Conservation (phyloP, 1,284 basidiomycete species). For the Cryptococcus sp. region DNA sequence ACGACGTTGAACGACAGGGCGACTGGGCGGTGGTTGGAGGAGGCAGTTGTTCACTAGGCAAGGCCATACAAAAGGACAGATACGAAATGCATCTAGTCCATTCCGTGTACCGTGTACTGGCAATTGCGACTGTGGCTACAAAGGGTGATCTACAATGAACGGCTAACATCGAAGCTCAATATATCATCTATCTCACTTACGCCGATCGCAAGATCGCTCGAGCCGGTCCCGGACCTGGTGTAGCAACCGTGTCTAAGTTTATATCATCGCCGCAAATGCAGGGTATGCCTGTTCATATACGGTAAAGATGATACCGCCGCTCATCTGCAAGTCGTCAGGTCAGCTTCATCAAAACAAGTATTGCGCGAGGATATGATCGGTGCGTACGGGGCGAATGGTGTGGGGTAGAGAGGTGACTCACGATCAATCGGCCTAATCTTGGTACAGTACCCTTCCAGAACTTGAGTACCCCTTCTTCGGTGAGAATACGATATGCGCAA, state of each 20-base stretch:
- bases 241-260: background rate
- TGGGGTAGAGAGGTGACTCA: conserved; percentile 56
- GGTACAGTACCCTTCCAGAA: conserved; percentile 98
- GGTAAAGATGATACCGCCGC: conserved; percentile 93
- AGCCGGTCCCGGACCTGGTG: too few species aligned
- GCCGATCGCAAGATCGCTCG: too few species aligned
- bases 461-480: conserved; percentile 79
- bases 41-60: too few species aligned
- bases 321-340: conserved; percentile 60
- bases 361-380: background rate
- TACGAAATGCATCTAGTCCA: too few species aligned
- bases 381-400: background rate
- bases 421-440: conserved; percentile 76
- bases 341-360: background rate
- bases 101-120: too few species aligned
- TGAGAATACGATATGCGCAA: conserved; percentile 87
- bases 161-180: too few species aligned
- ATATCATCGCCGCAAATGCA: conserved; percentile 27
- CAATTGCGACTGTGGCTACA: too few species aligned
- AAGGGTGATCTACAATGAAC: too few species aligned
- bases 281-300: conserved; percentile 69
- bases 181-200: too few species aligned
- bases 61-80: too few species aligned
- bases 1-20: too few species aligned
- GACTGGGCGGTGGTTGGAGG: too few species aligned